Evolutionary conservation across 202 grass and related monocot species (phyloP).

Genomic region (Hordeum pubiflorum): DNA sequence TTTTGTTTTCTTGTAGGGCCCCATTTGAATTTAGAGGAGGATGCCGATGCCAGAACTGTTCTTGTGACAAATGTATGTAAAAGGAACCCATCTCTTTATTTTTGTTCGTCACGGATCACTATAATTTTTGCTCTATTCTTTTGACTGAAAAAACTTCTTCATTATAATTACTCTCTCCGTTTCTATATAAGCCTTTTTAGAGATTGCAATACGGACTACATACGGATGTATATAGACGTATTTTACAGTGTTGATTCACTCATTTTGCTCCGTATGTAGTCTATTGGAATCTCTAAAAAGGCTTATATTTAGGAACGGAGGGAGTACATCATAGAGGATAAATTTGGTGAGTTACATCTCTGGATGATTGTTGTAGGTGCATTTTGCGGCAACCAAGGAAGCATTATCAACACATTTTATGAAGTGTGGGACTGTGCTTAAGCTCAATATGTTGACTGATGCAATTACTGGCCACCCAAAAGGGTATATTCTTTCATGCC

Average conservation of each 20-base stretch:
- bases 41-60: conserved; percentile 53
- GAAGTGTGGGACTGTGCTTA: conserved; percentile 61
- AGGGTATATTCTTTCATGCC: conserved; percentile 41
- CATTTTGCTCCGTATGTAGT: no score
- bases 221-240: no score
- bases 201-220: no score
- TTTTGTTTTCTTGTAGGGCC: conserved; percentile 35
- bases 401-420: conserved; percentile 61
- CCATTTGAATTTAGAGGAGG: conserved; percentile 40
- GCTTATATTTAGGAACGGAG: no score
- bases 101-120: not conserved
- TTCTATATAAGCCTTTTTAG: no score
- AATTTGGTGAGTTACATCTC: not conserved
- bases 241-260: no score
- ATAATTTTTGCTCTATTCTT: not conserved
- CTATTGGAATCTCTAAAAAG: no score
- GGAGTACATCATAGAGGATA: not conserved
- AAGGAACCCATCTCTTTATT: not conserved
- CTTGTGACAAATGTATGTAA: conserved; percentile 52
- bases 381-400: conserved; percentile 88
- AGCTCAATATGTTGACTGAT: conserved; percentile 61
- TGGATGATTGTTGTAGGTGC: conserved; percentile 48
- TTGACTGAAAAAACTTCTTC: not conserved
- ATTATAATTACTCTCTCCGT: not conserved
- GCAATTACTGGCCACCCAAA: conserved; percentile 65